These are phyloP conservation scores for Zanthoxylum bungeanum DNA, from an alignment of 345 rosid genomes.

Conservation along the genomic window DNA sequence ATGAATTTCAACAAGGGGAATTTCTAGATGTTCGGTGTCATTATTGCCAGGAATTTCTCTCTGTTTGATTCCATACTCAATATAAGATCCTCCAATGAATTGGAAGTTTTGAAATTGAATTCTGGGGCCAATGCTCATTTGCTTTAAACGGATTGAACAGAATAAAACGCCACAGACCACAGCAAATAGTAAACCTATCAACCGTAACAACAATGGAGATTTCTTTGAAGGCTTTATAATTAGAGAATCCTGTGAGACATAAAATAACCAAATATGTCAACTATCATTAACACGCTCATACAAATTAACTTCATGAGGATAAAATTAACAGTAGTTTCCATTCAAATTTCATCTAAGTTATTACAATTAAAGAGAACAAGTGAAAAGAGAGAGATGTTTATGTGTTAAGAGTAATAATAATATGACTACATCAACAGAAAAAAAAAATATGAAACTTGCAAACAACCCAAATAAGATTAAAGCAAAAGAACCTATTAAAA, in stretches of 20 bases:
- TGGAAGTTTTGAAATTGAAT: slow-evolving; percentile 38
- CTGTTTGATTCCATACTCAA: slow-evolving; percentile 8
- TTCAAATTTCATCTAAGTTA: slow-evolving; percentile 1
- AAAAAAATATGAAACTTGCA: not conserved
- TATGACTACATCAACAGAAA: not conserved
- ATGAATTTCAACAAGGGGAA: slow-evolving; percentile 35
- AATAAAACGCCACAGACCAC: slow-evolving; percentile 70
- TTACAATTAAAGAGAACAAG: not conserved
- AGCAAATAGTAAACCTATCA: slow-evolving; percentile 63
- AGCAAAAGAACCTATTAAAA: not conserved
- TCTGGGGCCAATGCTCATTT: slow-evolving; percentile 41
- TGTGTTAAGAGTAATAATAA: not conserved
- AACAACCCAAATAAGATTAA: not conserved
- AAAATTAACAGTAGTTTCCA: not conserved
- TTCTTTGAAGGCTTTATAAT: slow-evolving; percentile 68
- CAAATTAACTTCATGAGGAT: not conserved
- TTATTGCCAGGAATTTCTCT: slow-evolving; percentile 21
- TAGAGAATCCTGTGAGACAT: slow-evolving; percentile 50
- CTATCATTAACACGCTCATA: not conserved
- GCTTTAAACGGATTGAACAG: slow-evolving; percentile 62
- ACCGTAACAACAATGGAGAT: slow-evolving; percentile 67
- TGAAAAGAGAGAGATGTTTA: not conserved
- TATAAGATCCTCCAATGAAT: slow-evolving; percentile 37
- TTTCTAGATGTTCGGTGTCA: slow-evolving; percentile 15
- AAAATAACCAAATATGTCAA: slow-evolving; percentile 9